Percentiles rank a stretch among this genome's conserved stretches.
Conservation (phyloP, 768 basidiomycete genomes). For the Leccinum variicolor region DNA sequence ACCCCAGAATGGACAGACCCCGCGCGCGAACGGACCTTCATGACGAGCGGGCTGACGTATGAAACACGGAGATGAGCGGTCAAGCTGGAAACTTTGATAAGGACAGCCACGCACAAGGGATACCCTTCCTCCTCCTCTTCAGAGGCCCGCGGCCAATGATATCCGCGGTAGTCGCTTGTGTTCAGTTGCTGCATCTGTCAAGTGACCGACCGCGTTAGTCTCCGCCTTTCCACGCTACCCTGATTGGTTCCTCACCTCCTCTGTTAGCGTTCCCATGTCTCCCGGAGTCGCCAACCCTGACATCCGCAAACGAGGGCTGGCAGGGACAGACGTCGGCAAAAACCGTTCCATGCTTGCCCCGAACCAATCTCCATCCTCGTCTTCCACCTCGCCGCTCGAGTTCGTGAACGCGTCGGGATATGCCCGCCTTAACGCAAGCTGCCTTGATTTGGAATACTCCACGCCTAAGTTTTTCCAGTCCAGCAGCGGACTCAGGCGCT, state of each 20-base stretch:
- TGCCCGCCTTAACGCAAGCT: constrained; percentile 86
- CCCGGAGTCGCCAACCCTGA: constrained; percentile 86
- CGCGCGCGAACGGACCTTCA: constrained; percentile 84
- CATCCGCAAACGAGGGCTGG: constrained; percentile 76
- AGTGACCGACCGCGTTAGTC: neutral
- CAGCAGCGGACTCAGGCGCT: constrained; percentile 85
- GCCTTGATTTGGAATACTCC: constrained; percentile 94
- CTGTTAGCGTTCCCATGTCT: constrained; percentile 86
- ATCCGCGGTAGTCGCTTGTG: constrained; percentile 78
- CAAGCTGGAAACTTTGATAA: constrained; percentile 8
- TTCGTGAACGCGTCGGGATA: constrained; percentile 93
- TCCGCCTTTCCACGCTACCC: neutral
- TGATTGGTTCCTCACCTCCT: constrained; percentile 52
- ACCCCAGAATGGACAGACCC: constrained; percentile 70
- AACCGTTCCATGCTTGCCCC: constrained; percentile 63
- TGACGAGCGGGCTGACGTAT: constrained; percentile 70
- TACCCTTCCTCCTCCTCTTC: constrained; percentile 91
- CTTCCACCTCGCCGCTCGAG: constrained; percentile 47
- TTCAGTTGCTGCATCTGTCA: constrained; percentile 78
- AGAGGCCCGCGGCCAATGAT: constrained; percentile 50
- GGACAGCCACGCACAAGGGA: constrained; percentile 64
- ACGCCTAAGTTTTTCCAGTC: constrained; percentile 99
- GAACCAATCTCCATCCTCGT: constrained; percentile 36
- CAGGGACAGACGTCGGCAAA: constrained; percentile 74
- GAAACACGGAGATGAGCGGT: constrained; percentile 5